These are phyloP conservation scores for Pseudogymnoascus sp. DNA, from an alignment of 2,329 filamentous ascomycete genomes.

Conservation along the genomic window DNA sequence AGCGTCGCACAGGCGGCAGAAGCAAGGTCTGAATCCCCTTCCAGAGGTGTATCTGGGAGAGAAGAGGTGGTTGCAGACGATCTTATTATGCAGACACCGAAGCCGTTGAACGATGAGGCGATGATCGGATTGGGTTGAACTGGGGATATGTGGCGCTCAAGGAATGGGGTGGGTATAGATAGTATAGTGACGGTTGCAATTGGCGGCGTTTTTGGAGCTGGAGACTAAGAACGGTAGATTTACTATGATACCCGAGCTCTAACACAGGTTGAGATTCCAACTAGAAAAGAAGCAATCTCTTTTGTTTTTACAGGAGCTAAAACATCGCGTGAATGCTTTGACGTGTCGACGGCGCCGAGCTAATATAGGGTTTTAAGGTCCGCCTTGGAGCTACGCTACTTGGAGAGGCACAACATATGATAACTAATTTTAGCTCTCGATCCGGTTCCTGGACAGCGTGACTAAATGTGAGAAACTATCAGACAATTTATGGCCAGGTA, in stretches of 20 bases:
- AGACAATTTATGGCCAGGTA: neutral
- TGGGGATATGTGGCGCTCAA: neutral
- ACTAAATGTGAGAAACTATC: neutral
- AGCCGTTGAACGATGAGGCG: slow-evolving; percentile 6
- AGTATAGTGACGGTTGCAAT: neutral
- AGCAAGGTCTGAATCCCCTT: neutral
- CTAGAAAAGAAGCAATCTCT: neutral
- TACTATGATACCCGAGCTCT: slow-evolving; percentile 4
- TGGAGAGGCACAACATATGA: neutral
- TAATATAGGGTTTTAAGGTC: slow-evolving; percentile 1
- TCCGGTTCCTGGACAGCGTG: neutral
- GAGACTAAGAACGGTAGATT: slow-evolving; percentile 4
- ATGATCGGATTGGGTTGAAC: slow-evolving; percentile 1
- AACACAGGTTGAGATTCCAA: neutral
- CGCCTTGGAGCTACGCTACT: neutral
- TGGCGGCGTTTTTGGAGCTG: slow-evolving; percentile 1
- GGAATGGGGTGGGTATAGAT: neutral
- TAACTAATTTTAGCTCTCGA: neutral
- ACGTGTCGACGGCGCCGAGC: neutral
- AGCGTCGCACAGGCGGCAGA: neutral
- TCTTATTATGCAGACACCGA: neutral
- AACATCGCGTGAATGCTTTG: neutral
- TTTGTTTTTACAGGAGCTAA: neutral
- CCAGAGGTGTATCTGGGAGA: neutral
- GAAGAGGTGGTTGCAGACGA: neutral